phyloP scores from a whole-genome alignment of 208 protist species.

The Trypanosoma caninum region DNA sequence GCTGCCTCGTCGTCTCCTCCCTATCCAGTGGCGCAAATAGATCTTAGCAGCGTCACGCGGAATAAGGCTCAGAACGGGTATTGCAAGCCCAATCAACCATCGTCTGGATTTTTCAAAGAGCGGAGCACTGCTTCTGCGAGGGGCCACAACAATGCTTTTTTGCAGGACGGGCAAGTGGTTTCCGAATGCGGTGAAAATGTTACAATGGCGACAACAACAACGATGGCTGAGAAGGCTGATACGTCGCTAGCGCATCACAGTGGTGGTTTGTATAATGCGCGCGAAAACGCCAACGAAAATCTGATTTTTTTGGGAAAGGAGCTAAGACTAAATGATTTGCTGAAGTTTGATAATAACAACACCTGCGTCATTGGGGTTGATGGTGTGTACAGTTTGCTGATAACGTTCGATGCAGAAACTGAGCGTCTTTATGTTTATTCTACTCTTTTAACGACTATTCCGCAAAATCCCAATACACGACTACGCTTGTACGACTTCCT shows the following conservation, averaged over 20 bases:
- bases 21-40: no score
- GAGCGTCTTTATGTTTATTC: slow-evolving; percentile 74
- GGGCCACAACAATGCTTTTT: not conserved
- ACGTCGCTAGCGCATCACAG: slow-evolving; percentile 11
- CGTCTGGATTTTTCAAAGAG: no score
- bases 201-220: slow-evolving; percentile 9
- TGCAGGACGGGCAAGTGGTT: not conserved
- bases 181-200: no score
- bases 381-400: slow-evolving; percentile 55
- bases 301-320: slow-evolving; percentile 59
- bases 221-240: not conserved
- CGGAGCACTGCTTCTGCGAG: not conserved
- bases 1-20: no score
- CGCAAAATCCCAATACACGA: slow-evolving; percentile 27
- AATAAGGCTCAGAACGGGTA: no score
- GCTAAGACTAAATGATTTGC: slow-evolving; percentile 32
- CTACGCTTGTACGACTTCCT: slow-evolving; percentile 67
- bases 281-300: slow-evolving; percentile 57
- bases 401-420: slow-evolving; percentile 67
- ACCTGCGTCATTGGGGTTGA: slow-evolving; percentile 71
- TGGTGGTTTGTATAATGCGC: slow-evolving; percentile 38
- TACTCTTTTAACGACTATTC: slow-evolving; percentile 56
- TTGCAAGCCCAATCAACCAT: no score
- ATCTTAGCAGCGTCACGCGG: no score
- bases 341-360: slow-evolving; percentile 60